phyloP scores from a whole-genome alignment of 345 rosid genomes.

The Diplotaxis tenuifolia region DNA sequence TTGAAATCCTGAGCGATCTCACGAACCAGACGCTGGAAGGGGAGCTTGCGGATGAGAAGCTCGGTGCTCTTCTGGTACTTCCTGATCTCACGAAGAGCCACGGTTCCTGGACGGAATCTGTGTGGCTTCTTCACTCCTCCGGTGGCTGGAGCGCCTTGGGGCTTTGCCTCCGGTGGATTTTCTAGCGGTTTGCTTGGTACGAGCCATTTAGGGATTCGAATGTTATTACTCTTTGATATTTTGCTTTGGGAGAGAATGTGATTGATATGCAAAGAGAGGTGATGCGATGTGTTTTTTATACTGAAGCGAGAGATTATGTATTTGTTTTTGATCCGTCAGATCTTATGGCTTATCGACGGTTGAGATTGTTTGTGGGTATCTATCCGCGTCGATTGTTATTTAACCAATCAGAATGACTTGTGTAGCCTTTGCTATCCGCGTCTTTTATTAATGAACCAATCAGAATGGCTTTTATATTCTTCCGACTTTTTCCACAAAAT shows the following conservation, averaged over 20 bases:
- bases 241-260: background rate
- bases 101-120: slow-evolving; percentile 38
- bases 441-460: background rate
- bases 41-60: slow-evolving; percentile 34
- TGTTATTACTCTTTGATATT: background rate
- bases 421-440: background rate
- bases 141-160: slow-evolving; percentile 56
- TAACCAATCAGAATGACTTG: background rate
- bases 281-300: slow-evolving; percentile 13
- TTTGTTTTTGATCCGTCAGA: background rate
- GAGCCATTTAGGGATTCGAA: slow-evolving; percentile 34
- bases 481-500: background rate
- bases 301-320: background rate
- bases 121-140: slow-evolving; percentile 70
- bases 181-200: slow-evolving; percentile 64
- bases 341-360: background rate
- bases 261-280: background rate
- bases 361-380: background rate
- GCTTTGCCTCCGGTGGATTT: slow-evolving; percentile 67
- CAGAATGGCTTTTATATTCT: background rate
- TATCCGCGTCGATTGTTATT: background rate
- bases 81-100: slow-evolving; percentile 27
- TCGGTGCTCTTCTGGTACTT: slow-evolving; percentile 33
- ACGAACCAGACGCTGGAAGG: slow-evolving; percentile 39
- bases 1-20: slow-evolving; percentile 71